Percentiles rank a stretch among this genome's conserved stretches.
Conservation (phyloP, 129 eudicot genomes). For the Tagetes erecta region DNA sequence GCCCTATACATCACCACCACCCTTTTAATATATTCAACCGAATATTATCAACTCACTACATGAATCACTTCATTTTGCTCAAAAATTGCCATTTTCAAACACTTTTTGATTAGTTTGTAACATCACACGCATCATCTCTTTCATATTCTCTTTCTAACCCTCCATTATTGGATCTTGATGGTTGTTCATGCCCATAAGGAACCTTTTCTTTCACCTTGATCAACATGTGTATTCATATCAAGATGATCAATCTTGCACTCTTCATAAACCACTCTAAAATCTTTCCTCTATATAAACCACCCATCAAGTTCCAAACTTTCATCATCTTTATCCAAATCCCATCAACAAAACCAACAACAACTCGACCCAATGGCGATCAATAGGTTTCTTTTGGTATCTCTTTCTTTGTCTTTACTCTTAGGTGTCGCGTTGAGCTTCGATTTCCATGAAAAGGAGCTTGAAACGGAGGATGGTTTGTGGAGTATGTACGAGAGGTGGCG, state of each 20-base stretch:
- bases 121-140: conserved; percentile 28
- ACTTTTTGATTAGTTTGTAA: conserved; percentile 11
- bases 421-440: conserved; percentile 51
- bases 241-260: conserved; percentile 30
- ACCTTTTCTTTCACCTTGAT: conserved; percentile 25
- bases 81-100: conserved; percentile 7
- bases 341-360: neutral
- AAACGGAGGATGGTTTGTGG: conserved; percentile 71
- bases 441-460: conserved; percentile 73
- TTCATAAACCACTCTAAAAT: conserved; percentile 13
- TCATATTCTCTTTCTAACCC: conserved; percentile 8
- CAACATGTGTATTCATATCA: conserved; percentile 29
- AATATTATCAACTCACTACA: conserved; percentile 13
- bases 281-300: conserved; percentile 37
- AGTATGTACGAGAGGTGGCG: conserved; percentile 86
- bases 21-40: conserved; percentile 22
- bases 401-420: conserved; percentile 53
- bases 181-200: conserved; percentile 41
- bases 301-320: conserved; percentile 33
- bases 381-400: conserved; percentile 36
- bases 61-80: conserved; percentile 16
- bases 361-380: conserved; percentile 34
- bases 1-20: neutral
- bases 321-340: conserved; percentile 26
- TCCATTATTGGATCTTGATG: conserved; percentile 31